Base-by-base conservation (phyloP, 257 asterid species). In the Solanum ossicruentum region DNA sequence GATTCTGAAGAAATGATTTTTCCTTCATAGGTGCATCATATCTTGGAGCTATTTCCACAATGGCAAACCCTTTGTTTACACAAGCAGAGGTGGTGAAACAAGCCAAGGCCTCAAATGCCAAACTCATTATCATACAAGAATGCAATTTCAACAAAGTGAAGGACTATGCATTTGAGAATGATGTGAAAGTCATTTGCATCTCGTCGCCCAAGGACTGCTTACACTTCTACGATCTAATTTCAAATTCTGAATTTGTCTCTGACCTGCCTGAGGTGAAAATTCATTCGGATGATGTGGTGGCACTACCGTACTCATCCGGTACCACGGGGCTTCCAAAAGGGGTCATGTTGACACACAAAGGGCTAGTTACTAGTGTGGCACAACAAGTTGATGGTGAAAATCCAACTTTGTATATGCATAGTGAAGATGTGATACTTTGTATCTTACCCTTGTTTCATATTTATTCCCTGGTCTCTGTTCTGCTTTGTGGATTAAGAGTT, bases 261-360 rank as follows among this genome's bases (percentile, higher is more conserved):
- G 93, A 91, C 0, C 28, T 91, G 32, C 92, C 97, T 83, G 91
- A 85, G 60, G 95, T 89, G 70, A 84, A 90, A 18, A 90, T 94
- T 70, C 39, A 45, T 16, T 87, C 97, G 0, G 97, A 93, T 1
- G 98, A 95, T 32, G 94, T 89, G 89, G 97, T 96, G 88, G 97
- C 98, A 18, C 86, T 96, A 84, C 99, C 96, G 52, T 96, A 93
- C 88, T 93, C 98, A 13, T 96, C 98, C 45, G 98, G 99, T 11
- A 95, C 99, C 66, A 96, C 98, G n/a, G 99, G 99, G 86, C 85
- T 96, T 45, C 98, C 99, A 8, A 96, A 96, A 84, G 99, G 99
- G 13, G 99, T 94, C 85, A 96, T 96, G 99, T 91, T 96, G 56
- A 96, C 98, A 67, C 98, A 96, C 87, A 92, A 89, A 72, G 97